phyloP scores from a whole-genome alignment of 495 filamentous ascomycete species.

The Aspergillus carlsbadensis region DNA sequence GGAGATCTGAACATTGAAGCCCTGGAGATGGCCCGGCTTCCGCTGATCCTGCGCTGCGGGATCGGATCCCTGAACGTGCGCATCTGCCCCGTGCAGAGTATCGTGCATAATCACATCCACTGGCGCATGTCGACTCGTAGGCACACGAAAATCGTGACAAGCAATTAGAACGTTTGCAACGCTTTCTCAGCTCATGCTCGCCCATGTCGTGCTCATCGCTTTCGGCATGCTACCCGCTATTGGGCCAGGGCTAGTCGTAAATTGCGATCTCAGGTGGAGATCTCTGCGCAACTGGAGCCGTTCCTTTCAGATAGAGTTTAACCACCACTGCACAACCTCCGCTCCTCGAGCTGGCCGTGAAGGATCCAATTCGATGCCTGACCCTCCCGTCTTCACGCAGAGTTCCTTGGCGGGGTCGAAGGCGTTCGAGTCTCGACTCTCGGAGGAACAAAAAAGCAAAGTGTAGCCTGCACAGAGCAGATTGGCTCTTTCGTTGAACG shows the following conservation, averaged over 20 bases:
- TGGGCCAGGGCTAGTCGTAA: background rate
- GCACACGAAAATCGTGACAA: background rate
- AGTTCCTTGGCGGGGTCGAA: background rate
- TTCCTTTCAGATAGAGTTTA: constrained; percentile 11
- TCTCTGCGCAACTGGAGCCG: background rate
- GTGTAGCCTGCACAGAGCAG: background rate
- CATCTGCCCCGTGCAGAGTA: background rate
- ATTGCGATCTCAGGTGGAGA: background rate
- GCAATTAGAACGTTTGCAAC: background rate
- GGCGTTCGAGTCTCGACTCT: background rate
- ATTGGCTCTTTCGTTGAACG: background rate
- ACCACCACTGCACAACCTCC: background rate
- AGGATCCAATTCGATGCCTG: background rate
- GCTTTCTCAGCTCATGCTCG: background rate
- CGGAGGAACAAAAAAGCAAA: constrained; percentile 1
- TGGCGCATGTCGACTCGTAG: background rate
- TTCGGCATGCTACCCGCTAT: background rate
- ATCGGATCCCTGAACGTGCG: background rate
- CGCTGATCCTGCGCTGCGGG: background rate
- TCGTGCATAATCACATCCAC: constrained; percentile 12
- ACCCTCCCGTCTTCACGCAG: background rate
- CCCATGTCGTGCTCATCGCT: background rate
- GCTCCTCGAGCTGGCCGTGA: background rate
- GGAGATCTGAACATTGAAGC: background rate
- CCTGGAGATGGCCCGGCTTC: background rate